Evolutionary conservation across 2,329 filamentous ascomycete species (phyloP), one percentile per base, ranked within the genome.

Genomic region (Paecilomyces sp.): DNA sequence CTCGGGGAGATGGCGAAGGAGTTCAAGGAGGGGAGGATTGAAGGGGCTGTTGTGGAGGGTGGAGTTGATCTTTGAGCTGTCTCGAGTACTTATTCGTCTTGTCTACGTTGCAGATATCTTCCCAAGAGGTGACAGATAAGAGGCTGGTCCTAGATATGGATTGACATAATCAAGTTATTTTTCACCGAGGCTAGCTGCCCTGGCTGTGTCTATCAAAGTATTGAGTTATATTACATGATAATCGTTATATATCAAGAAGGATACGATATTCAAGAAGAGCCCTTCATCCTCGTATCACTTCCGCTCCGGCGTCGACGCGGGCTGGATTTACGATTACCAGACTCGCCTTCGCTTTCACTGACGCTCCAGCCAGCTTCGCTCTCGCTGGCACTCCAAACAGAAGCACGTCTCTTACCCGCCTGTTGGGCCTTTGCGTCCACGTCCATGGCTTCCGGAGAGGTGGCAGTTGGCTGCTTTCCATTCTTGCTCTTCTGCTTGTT

Each of bases 1-100:
- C 87, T 89, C 80, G 85, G 82, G 66, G 79, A 88, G 66, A 88
- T 89, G 72, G 83, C 78, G 24, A 85, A 89, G 66, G 83, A 88
- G 47, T 90, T 89, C 72, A 89, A 88, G 50, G 50, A 12, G 5
- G 50, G 22, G 18, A 76, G n/a, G 50, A 28, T 53, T 53, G 11
- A 24, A 28, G n/a, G 50, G 25, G 50, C 22, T 11, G 25, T 28
- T 12, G 47, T 52, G 9, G 47, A 52, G 24, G 47, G 47, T 3
- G 22, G 50, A 12, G 50, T 28, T 53, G 50, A 53, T 53, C n/a
- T 34, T 50, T 28, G 22, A 22, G 22, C 22, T 22, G 22, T 22
- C 22, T 22, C 22, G 22, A 22, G 22, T 22, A 22, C 22, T 22
- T 22, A 22, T 22, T 22, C 22, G 2, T 22, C 22, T 22, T 22